Conservation (phyloP, 345 rosid species). For the Erysimum cheiranthoides region DNA sequence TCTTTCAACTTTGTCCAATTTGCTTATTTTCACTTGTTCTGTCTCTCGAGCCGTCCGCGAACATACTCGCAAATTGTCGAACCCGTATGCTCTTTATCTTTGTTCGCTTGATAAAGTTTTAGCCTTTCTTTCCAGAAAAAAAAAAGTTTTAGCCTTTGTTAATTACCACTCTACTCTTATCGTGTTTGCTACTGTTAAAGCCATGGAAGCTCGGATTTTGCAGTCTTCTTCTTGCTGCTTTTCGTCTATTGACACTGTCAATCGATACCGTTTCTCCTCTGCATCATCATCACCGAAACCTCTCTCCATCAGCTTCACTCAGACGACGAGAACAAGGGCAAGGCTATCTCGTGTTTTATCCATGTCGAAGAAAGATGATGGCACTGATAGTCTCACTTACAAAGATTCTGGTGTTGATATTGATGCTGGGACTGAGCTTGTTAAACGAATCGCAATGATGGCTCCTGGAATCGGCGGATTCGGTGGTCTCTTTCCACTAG, state of each 20-base stretch:
- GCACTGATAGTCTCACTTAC: constrained; percentile 59
- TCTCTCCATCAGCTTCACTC: constrained; percentile 33
- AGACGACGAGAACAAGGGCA: constrained; percentile 19
- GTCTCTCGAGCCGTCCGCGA: neutral
- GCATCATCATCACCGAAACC: constrained; percentile 11
- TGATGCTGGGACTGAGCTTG: constrained; percentile 93
- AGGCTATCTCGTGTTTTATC: constrained; percentile 28
- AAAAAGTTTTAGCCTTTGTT: constrained; percentile 8
- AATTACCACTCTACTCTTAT: neutral
- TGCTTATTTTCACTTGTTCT: neutral
- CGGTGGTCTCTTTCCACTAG: constrained; percentile 87
- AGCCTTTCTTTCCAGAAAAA: neutral
- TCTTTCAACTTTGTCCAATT: neutral
- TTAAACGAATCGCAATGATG: constrained; percentile 82
- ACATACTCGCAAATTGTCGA: neutral
- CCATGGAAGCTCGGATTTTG: constrained; percentile 42
- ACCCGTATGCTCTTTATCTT: neutral
- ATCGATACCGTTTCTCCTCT: constrained; percentile 33
- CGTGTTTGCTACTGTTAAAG: constrained; percentile 15
- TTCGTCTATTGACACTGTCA: constrained; percentile 15
- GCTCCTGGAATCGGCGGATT: constrained; percentile 95
- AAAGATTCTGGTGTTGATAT: constrained; percentile 94
- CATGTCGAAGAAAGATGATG: constrained; percentile 41
- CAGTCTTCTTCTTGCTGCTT: constrained; percentile 36
- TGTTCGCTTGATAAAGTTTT: neutral